Conservation (phyloP, 257 asterid species). For the Nicotiana sylvestris region DNA sequence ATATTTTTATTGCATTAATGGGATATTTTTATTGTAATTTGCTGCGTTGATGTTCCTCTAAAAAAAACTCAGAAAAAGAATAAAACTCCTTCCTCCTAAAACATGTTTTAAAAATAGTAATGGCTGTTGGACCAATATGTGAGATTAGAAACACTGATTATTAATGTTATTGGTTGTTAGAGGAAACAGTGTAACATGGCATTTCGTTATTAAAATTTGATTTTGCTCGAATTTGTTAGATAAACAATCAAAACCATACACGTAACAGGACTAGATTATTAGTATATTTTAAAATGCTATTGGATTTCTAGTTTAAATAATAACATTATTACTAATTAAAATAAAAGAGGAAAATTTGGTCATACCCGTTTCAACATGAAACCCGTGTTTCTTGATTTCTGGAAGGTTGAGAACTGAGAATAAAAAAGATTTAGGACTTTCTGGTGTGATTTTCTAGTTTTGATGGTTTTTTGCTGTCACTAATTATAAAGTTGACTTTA, state of each 20-base stretch:
- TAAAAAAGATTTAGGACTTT: neutral
- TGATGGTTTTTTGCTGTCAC: neutral
- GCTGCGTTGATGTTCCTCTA: neutral
- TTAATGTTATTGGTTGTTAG: neutral
- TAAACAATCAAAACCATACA: neutral
- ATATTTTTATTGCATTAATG: neutral
- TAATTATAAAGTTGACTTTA: neutral
- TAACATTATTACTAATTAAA: neutral
- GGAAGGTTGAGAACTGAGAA: neutral
- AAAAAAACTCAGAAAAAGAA: neutral
- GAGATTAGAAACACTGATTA: neutral
- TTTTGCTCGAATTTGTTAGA: neutral
- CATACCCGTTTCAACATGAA: slow-evolving; percentile 3
- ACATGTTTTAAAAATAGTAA: neutral
- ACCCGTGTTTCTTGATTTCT: neutral
- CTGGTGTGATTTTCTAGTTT: neutral
- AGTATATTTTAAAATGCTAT: neutral
- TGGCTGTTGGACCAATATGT: neutral
- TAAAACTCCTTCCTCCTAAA: neutral
- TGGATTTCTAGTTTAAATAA: neutral
- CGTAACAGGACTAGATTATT: neutral
- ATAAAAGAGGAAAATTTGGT: neutral
- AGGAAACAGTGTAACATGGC: neutral
- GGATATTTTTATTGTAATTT: neutral
- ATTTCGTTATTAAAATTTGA: neutral